phyloP scores from a whole-genome alignment of 192 early-diverging fungal genomes.

The Thamnidium elegans region DNA sequence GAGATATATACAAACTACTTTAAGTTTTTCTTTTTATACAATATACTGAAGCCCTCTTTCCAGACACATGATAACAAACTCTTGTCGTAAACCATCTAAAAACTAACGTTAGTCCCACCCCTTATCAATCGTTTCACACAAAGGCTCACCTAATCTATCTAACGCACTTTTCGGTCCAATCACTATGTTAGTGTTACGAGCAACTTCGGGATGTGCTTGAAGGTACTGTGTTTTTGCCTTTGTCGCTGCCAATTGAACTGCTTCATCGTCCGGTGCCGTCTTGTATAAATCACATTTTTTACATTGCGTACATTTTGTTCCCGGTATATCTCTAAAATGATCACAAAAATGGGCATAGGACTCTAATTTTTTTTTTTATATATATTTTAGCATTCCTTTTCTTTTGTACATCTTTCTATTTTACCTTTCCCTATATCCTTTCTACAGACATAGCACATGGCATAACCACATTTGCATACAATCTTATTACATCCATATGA shows the following conservation, averaged over 20 bases:
- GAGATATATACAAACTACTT: too few species aligned
- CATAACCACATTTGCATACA: slow-evolving; percentile 56
- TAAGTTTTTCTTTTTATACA: slow-evolving; percentile 5
- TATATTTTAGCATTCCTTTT: background rate
- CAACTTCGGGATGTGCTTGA: slow-evolving; percentile 30
- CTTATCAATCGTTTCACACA: too few species aligned
- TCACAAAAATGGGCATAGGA: slow-evolving; percentile 61
- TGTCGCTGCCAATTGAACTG: slow-evolving; percentile 40
- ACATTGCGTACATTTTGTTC: slow-evolving; percentile 48
- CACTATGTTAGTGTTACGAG: background rate
- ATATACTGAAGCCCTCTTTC: slow-evolving; percentile 17
- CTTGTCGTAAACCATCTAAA: slow-evolving; percentile 19
- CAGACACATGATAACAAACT: slow-evolving; percentile 12
- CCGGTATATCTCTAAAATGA: slow-evolving; percentile 54
- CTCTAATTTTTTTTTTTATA: slow-evolving; percentile 24
- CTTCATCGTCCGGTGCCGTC: slow-evolving; percentile 47
- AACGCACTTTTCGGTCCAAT: slow-evolving; percentile 19
- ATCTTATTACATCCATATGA: slow-evolving; percentile 65
- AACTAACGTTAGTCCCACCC: too few species aligned
- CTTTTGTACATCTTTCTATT: background rate
- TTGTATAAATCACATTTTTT: slow-evolving; percentile 57
- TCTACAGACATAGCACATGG: slow-evolving; percentile 64
- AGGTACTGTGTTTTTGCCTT: slow-evolving; percentile 45
- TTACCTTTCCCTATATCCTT: slow-evolving; percentile 49
- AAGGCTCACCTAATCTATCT: slow-evolving; percentile 9